Conservation (phyloP, 2,329 filamentous ascomycete species). For the Hymenoscyphus fraxineus region DNA sequence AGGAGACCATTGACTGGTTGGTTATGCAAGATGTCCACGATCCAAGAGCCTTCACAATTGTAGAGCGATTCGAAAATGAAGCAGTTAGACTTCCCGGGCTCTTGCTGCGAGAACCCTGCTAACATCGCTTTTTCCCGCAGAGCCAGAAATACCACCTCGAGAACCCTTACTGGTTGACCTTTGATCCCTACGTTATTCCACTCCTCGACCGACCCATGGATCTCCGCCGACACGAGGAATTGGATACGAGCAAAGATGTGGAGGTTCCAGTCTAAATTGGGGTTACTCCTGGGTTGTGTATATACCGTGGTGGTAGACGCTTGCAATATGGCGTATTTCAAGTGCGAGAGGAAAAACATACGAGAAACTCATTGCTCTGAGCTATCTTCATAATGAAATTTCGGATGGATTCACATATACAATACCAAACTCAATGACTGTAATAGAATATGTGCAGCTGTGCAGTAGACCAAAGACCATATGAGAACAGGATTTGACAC, state of each 20-base stretch:
- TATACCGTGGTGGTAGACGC: not conserved
- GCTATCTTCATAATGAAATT: not conserved
- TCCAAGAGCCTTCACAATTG: slow-evolving; percentile 67
- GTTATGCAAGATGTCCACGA: slow-evolving; percentile 74
- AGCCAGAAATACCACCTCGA: slow-evolving; percentile 60
- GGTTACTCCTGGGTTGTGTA: not conserved
- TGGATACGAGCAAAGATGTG: slow-evolving; percentile 53
- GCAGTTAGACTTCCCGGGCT: slow-evolving; percentile 34
- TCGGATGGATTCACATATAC: not conserved
- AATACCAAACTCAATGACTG: not conserved
- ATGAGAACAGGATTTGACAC: too few relatives aligned
- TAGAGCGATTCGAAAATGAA: slow-evolving; percentile 69
- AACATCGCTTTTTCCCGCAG: slow-evolving; percentile 28
- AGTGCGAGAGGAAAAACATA: not conserved
- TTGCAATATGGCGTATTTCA: not conserved
- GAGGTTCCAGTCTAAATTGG: slow-evolving; percentile 36
- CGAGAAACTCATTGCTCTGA: not conserved
- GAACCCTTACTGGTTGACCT: slow-evolving; percentile 51
- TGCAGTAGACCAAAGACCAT: not conserved
- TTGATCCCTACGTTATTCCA: slow-evolving; percentile 69
- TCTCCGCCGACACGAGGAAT: slow-evolving; percentile 62
- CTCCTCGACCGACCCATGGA: slow-evolving; percentile 68
- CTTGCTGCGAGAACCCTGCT: not conserved
- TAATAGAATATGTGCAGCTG: not conserved
- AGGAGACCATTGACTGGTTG: slow-evolving; percentile 67